Evolutionary conservation across 495 filamentous ascomycete species (phyloP), one percentile per base, ranked within the genome.

Genomic region (Choiromyces venosus): DNA sequence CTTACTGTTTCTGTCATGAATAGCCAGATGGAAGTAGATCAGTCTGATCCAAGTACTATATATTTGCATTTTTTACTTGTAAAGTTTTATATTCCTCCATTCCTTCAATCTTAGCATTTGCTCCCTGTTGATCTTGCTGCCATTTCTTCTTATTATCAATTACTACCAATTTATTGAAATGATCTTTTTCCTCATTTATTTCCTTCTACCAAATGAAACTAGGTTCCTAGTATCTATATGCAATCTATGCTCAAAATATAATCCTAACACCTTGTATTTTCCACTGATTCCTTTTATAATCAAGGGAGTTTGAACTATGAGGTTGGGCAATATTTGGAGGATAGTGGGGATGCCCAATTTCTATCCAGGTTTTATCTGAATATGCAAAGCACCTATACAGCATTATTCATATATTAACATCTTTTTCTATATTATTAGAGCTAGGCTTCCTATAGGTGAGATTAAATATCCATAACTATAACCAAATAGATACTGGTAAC

Each of bases 211-310:
- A 69, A 52, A 68, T 38, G 19, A 56, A 46, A 0, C 67, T 21
- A 18, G 65, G 64, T 16, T 64, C 65, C 40, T 25, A 6, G 40
- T 72, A 67, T 10, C 65, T 37, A 67, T 67, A 68, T 39, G 29
- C 42, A 18, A 72, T 72, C 37, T 39, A 72, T 8, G n/a, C 65
- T 14, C 65, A 72, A 35, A 72, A 65, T 39, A 72, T 72, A 19
- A 68, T n/a, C n/a, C n/a, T n/a, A n/a, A n/a, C n/a, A n/a, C n/a
- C n/a, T n/a, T 56, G 0, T 36, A 0, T 39, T 19, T 21, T 67
- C 35, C 65, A 44, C 12, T 37, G n/a, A n/a, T n/a, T n/a, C n/a
- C 6, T 9, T 6, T 42, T 0, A 33, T 72, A 72, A 36, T 72
- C 33, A 12, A 40, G 68, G 2, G 33, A n/a, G n/a, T n/a, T n/a